Percentiles rank a stretch among this genome's conserved stretches.
Evolutionary conservation across 208 protist genomes (phyloP).

Genomic region (Strigomonas culicis): DNA sequence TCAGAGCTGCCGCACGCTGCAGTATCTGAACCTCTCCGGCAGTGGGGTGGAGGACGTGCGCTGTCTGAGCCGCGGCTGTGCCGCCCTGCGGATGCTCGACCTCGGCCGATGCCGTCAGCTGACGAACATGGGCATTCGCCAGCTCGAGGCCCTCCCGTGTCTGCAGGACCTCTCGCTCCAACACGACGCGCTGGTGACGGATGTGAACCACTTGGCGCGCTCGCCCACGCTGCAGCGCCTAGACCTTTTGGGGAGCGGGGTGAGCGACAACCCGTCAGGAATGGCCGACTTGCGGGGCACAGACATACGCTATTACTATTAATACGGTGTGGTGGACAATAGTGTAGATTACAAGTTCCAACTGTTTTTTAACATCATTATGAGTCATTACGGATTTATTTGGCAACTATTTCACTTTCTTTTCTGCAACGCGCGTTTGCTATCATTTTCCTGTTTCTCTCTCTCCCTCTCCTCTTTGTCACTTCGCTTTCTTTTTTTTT

Average conservation of each 20-base stretch:
- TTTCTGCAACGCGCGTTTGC: not conserved
- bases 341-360: too few relatives aligned
- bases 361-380: slow-evolving; percentile 4
- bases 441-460: not conserved
- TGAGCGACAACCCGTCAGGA: not conserved
- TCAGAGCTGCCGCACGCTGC: slow-evolving; percentile 24
- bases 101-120: slow-evolving; percentile 4
- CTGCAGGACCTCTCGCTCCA: not conserved
- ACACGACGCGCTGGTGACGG: not conserved
- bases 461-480: not conserved
- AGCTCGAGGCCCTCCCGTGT: not conserved
- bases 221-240: not conserved
- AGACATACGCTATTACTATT: not conserved
- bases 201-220: not conserved
- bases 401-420: slow-evolving; percentile 2
- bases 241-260: not conserved
- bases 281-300: not conserved
- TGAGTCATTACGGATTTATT: not conserved
- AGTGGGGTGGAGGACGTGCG: slow-evolving; percentile 29
- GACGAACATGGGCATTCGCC: not conserved
- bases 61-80: slow-evolving; percentile 21
- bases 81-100: not conserved
- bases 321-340: not conserved
- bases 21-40: slow-evolving; percentile 41
- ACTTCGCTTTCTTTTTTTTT: not conserved